A percentile compares a stretch with the other conserved stretches of the same genome.
Conservation (phyloP, 495 filamentous ascomycete genomes). For the Xylaria sp. region DNA sequence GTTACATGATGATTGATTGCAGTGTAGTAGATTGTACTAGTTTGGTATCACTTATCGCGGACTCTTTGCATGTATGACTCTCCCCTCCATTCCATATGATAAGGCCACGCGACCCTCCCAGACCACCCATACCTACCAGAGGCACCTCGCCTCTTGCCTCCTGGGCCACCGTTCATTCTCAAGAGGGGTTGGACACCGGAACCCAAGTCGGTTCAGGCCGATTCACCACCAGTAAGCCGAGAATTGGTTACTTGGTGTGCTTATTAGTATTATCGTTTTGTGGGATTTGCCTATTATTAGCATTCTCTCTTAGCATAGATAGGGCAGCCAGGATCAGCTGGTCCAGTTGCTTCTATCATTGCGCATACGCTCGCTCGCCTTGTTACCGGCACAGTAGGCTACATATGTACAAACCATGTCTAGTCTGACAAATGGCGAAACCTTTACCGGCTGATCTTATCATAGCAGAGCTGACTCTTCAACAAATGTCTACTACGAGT, state of each 20-base stretch:
- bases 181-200: constrained; percentile 13
- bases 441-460: constrained; percentile 1
- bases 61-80: neutral
- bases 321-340: constrained; percentile 2
- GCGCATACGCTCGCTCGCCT: neutral
- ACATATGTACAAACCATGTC: neutral
- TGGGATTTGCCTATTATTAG: constrained; percentile 22
- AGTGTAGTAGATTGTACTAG: constrained; percentile 20
- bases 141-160: constrained; percentile 12
- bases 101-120: constrained; percentile 22
- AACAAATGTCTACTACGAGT: neutral
- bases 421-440: constrained; percentile 14
- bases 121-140: neutral
- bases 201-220: neutral
- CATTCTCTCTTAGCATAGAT: neutral
- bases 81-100: constrained; percentile 15
- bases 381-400: neutral
- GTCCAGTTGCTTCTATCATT: neutral
- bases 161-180: neutral
- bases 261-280: neutral
- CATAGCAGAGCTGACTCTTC: constrained; percentile 22
- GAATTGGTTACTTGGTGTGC: neutral
- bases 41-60: constrained; percentile 16
- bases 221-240: constrained; percentile 24
- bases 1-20: constrained; percentile 22